These are phyloP conservation scores for Aspergillus kassunensis DNA, from an alignment of 495 filamentous ascomycete genomes.

Conservation along the genomic window DNA sequence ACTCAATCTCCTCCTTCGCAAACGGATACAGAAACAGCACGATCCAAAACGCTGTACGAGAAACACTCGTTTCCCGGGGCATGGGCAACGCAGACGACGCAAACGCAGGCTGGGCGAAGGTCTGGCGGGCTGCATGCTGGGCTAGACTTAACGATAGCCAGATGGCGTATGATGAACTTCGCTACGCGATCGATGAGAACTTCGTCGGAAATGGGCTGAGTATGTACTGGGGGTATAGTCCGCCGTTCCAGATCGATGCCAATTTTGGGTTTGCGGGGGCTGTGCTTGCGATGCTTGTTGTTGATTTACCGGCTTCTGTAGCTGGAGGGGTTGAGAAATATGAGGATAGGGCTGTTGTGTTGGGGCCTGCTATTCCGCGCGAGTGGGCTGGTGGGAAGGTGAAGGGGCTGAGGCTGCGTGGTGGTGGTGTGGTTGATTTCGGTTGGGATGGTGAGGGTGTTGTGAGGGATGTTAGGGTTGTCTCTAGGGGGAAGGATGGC, in stretches of 20 bases:
- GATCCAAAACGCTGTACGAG: constrained; percentile 32
- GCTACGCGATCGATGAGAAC: constrained; percentile 38
- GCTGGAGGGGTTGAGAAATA: neutral
- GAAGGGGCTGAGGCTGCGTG: constrained; percentile 34
- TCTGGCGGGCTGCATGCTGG: constrained; percentile 53
- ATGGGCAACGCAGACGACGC: constrained; percentile 35
- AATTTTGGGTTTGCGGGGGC: constrained; percentile 50
- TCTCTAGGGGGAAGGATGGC: neutral
- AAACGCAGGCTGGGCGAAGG: constrained; percentile 53
- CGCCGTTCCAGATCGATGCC: constrained; percentile 53
- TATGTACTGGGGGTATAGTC: constrained; percentile 35
- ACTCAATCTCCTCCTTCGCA: constrained; percentile 16
- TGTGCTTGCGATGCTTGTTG: constrained; percentile 43
- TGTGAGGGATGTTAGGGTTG: neutral
- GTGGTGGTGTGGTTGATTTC: constrained; percentile 37
- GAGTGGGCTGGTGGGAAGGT: constrained; percentile 36
- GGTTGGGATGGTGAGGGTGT: constrained; percentile 33
- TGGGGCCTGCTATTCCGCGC: constrained; percentile 42
- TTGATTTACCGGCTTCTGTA: constrained; percentile 20
- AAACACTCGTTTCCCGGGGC: constrained; percentile 37
- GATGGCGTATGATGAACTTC: constrained; percentile 42
- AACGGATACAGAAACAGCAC: constrained; percentile 4
- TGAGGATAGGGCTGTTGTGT: constrained; percentile 23
- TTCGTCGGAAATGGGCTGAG: constrained; percentile 45
- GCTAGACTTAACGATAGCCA: constrained; percentile 44